phyloP scores from a whole-genome alignment of 352 stramenopile genomes.

The Phytophthora capsici region DNA sequence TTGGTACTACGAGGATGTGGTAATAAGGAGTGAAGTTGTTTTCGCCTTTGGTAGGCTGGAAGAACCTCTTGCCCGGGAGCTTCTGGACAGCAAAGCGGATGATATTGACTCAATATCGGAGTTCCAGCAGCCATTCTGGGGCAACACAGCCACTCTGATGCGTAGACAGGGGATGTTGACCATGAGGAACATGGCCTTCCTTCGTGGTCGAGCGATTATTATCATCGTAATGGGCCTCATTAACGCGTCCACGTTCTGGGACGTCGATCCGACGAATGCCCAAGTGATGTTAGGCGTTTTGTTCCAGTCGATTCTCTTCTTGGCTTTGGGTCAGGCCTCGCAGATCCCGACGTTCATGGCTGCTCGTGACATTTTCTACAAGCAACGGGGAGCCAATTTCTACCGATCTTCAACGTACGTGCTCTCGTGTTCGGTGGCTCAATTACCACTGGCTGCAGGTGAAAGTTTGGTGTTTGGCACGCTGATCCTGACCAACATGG shows the following conservation, averaged over 20 bases:
- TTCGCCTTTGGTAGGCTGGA: slow-evolving; percentile 28
- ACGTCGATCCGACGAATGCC: slow-evolving; percentile 37
- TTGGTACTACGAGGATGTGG: no score
- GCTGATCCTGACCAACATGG: slow-evolving; percentile 47
- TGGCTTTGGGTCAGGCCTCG: slow-evolving; percentile 67
- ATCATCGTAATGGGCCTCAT: slow-evolving; percentile 41
- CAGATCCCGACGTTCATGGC: no score
- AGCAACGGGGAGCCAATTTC: slow-evolving; percentile 78
- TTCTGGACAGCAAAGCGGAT: slow-evolving; percentile 16
- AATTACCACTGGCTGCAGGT: slow-evolving; percentile 60
- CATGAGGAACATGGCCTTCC: slow-evolving; percentile 40
- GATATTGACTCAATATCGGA: slow-evolving; percentile 35
- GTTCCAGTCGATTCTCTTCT: slow-evolving; percentile 78
- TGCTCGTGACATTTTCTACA: no score
- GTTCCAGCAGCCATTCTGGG: slow-evolving; percentile 44
- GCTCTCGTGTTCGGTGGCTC: slow-evolving; percentile 56
- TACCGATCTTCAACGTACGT: slow-evolving; percentile 66
- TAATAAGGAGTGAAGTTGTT: no score
- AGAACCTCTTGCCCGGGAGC: slow-evolving; percentile 6
- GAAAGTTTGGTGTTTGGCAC: slow-evolving; percentile 78
- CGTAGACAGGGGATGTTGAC: slow-evolving; percentile 62
- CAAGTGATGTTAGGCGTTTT: slow-evolving; percentile 68
- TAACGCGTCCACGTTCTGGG: slow-evolving; percentile 48
- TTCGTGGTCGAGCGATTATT: slow-evolving; percentile 41
- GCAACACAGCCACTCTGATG: slow-evolving; percentile 30